Evolutionary conservation across 2,329 filamentous ascomycete genomes (phyloP).

Genomic region (Fusarium fracticaudum): DNA sequence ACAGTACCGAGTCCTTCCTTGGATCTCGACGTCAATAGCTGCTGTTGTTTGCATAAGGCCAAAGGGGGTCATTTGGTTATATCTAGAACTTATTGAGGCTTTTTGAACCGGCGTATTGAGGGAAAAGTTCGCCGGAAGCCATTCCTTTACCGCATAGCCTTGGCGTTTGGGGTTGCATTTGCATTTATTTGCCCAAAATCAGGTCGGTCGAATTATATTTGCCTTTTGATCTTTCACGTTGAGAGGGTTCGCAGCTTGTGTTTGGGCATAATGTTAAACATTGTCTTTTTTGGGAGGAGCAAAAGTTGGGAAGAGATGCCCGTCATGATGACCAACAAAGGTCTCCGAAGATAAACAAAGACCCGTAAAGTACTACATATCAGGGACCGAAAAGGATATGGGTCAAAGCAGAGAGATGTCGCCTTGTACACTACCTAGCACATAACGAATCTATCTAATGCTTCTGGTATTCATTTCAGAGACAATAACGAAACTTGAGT

Average conservation of each 20-base stretch:
- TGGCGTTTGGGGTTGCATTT: slow-evolving; percentile 37
- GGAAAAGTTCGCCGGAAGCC: slow-evolving; percentile 21
- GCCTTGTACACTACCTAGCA: slow-evolving; percentile 40
- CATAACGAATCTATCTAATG: slow-evolving; percentile 41
- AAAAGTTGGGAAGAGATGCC: slow-evolving; percentile 24
- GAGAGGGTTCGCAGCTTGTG: slow-evolving; percentile 18
- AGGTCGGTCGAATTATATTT: slow-evolving; percentile 26
- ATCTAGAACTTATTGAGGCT: slow-evolving; percentile 13
- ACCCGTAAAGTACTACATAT: background rate
- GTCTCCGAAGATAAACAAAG: slow-evolving; percentile 16
- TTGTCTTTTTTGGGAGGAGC: slow-evolving; percentile 19
- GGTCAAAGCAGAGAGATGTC: slow-evolving; percentile 2
- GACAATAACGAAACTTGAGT: background rate
- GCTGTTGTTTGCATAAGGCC: slow-evolving; percentile 32
- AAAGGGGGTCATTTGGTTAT: slow-evolving; percentile 7
- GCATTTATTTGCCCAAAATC: slow-evolving; percentile 21
- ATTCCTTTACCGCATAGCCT: slow-evolving; percentile 44
- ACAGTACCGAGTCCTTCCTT: slow-evolving; percentile 13
- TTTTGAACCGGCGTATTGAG: slow-evolving; percentile 35
- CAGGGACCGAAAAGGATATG: background rate
- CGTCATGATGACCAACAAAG: slow-evolving; percentile 7
- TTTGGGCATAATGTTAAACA: slow-evolving; percentile 29
- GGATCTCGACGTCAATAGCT: slow-evolving; percentile 18
- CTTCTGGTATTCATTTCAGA: slow-evolving; percentile 13
- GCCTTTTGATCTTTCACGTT: slow-evolving; percentile 32